Evolutionary conservation across 495 filamentous ascomycete species (phyloP).

Genomic region (Trichoderma orchidacearum): DNA sequence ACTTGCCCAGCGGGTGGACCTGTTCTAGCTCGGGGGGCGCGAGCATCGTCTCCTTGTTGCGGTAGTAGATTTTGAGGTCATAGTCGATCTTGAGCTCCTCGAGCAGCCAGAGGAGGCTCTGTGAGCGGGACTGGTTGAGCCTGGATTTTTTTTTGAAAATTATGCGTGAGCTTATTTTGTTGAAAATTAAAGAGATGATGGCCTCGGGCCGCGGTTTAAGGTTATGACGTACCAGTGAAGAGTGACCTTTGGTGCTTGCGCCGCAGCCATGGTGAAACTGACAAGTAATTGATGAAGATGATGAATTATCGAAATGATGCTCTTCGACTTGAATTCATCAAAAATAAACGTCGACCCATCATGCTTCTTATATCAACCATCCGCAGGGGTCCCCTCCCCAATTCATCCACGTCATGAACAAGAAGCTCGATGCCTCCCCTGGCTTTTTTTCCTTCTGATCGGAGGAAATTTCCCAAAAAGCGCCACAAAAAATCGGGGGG

Average conservation of each 20-base stretch:
- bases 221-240: not conserved
- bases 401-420: not conserved
- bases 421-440: not conserved
- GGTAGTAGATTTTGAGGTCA: constrained; percentile 61
- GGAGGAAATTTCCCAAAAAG: not conserved
- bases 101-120: constrained; percentile 80
- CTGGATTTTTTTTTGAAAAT: no score
- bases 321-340: no score
- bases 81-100: constrained; percentile 73
- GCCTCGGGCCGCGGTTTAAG: no score
- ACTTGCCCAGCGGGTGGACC: constrained; percentile 76
- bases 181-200: no score
- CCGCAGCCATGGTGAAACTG: constrained; percentile 3
- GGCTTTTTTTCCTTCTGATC: no score
- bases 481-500: not conserved
- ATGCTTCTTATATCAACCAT: no score
- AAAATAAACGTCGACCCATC: no score
- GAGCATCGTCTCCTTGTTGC: constrained; percentile 31
- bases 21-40: constrained; percentile 62
- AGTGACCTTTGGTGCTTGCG: not conserved
- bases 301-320: no score
- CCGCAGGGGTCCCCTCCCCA: no score
- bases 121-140: constrained; percentile 67
- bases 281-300: no score
- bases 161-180: no score